Conservation (phyloP, 2,329 filamentous ascomycete genomes). For the Ophiostoma populinum region DNA sequence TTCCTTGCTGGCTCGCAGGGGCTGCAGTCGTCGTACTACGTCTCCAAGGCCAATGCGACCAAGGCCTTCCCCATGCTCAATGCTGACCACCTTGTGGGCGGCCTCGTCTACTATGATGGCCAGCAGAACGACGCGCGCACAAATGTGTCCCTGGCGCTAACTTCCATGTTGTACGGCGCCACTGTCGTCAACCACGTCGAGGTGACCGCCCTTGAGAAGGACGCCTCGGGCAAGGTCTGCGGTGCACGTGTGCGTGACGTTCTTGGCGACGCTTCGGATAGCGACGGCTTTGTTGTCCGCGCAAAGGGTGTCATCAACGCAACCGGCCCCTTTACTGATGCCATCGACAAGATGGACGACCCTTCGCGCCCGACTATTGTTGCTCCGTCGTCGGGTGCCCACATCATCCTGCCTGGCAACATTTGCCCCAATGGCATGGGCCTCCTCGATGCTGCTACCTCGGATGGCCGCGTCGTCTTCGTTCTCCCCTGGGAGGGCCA, state of each 20-base stretch:
- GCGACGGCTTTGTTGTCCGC: slow-evolving; percentile 47
- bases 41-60: slow-evolving; percentile 60
- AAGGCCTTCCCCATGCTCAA: slow-evolving; percentile 65
- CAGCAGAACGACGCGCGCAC: slow-evolving; percentile 79
- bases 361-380: slow-evolving; percentile 52
- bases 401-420: slow-evolving; percentile 65
- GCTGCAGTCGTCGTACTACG: slow-evolving; percentile 68
- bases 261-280: slow-evolving; percentile 31
- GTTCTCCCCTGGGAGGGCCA: slow-evolving; percentile 77
- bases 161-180: slow-evolving; percentile 61
- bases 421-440: slow-evolving; percentile 69
- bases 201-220: slow-evolving; percentile 40
- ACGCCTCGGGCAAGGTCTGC: slow-evolving; percentile 47
- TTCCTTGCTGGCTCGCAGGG: slow-evolving; percentile 66
- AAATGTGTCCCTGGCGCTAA: slow-evolving; percentile 71
- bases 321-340: slow-evolving; percentile 67
- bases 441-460: slow-evolving; percentile 64
- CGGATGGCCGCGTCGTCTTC: slow-evolving; percentile 76
- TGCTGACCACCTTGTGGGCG: slow-evolving; percentile 50
- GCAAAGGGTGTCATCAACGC: slow-evolving; percentile 74
- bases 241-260: slow-evolving; percentile 52
- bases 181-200: slow-evolving; percentile 71
- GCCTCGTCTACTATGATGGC: slow-evolving; percentile 73
- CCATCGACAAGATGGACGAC: slow-evolving; percentile 67
- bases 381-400: slow-evolving; percentile 65